A percentile compares a stretch with the other conserved stretches of the same genome.
Evolutionary conservation across 1,284 basidiomycete species (phyloP).

Genomic region (Pisolithus thermaeus): DNA sequence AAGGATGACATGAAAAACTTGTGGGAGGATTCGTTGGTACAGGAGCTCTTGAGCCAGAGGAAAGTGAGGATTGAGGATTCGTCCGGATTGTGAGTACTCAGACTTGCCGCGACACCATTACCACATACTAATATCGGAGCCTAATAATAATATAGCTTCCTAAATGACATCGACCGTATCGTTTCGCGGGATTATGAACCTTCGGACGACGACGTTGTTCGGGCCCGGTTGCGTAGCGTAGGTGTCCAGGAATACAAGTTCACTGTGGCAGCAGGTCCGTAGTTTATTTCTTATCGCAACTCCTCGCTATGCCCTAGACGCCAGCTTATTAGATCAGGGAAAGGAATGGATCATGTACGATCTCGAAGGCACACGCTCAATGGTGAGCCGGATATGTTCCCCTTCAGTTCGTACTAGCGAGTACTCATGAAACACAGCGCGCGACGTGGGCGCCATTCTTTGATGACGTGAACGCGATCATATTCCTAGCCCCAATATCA

Average conservation of each 20-base stretch:
- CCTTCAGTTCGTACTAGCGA: conserved; percentile 5
- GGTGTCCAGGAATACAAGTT: conserved; percentile 72
- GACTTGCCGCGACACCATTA: background rate
- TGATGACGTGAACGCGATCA: conserved; percentile 65
- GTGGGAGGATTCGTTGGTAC: conserved; percentile 57
- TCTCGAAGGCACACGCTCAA: conserved; percentile 64
- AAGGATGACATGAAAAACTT: conserved; percentile 58
- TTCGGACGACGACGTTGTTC: conserved; percentile 65
- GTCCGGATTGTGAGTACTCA: conserved; percentile 58
- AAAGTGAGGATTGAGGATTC: conserved; percentile 54
- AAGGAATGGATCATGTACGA: conserved; percentile 68
- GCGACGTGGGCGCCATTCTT: conserved; percentile 70
- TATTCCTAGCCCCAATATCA: conserved; percentile 65
- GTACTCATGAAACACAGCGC: conserved; percentile 35
- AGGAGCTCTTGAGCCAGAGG: conserved; percentile 45
- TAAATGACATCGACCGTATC: conserved; percentile 62
- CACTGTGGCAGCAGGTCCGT: conserved; percentile 58
- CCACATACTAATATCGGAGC: conserved; percentile 3
- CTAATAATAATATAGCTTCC: conserved; percentile 33
- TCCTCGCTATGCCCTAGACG: background rate
- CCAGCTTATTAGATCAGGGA: conserved; percentile 30
- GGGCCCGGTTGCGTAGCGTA: conserved; percentile 62
- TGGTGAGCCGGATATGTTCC: conserved; percentile 33
- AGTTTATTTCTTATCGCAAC: background rate
- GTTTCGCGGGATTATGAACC: conserved; percentile 55